Percentiles rank a stretch among this genome's conserved stretches.
These are phyloP conservation scores for Komagataella pastoris DNA, from an alignment of 805 yeast genomes.

Conservation along the genomic window DNA sequence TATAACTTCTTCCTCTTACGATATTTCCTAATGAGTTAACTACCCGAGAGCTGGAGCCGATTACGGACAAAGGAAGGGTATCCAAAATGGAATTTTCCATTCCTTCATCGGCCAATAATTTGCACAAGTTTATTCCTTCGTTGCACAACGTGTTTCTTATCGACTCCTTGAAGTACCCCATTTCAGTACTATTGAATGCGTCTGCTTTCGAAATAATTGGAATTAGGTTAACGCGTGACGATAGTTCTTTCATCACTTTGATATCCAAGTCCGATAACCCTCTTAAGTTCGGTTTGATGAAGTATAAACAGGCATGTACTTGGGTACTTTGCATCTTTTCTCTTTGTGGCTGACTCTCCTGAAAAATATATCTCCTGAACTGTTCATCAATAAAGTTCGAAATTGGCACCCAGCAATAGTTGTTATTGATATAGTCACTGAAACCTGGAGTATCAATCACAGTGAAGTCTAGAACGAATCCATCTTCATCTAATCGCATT, in stretches of 20 bases:
- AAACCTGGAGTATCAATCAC: constrained; percentile 68
- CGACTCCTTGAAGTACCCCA: constrained; percentile 36
- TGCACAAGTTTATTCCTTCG: constrained; percentile 48
- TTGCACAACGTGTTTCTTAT: constrained; percentile 35
- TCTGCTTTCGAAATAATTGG: constrained; percentile 81
- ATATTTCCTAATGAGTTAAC: constrained; percentile 26
- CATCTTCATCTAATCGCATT: constrained; percentile 46
- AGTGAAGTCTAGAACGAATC: constrained; percentile 43
- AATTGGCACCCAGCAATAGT: constrained; percentile 54
- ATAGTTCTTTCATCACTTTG: constrained; percentile 56
- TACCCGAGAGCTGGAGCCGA: constrained; percentile 48
- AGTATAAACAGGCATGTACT: constrained; percentile 78
- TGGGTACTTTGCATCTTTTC: constrained; percentile 42
- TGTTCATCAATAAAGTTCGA: constrained; percentile 71
- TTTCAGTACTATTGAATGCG: constrained; percentile 46
- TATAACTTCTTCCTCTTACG: constrained; percentile 66
- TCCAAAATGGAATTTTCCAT: constrained; percentile 19
- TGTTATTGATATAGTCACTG: constrained; percentile 57
- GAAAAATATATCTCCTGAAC: constrained; percentile 52
- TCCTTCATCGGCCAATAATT: constrained; percentile 25
- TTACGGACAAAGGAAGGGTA: constrained; percentile 56
- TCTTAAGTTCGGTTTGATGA: constrained; percentile 56
- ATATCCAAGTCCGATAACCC: constrained; percentile 56
- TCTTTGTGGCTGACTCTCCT: constrained; percentile 67
- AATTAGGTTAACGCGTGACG: constrained; percentile 62